Evolutionary conservation across 257 asterid genomes (phyloP), one percentile per base, ranked within the genome.

Genomic region (Nicotiana sylvestris): DNA sequence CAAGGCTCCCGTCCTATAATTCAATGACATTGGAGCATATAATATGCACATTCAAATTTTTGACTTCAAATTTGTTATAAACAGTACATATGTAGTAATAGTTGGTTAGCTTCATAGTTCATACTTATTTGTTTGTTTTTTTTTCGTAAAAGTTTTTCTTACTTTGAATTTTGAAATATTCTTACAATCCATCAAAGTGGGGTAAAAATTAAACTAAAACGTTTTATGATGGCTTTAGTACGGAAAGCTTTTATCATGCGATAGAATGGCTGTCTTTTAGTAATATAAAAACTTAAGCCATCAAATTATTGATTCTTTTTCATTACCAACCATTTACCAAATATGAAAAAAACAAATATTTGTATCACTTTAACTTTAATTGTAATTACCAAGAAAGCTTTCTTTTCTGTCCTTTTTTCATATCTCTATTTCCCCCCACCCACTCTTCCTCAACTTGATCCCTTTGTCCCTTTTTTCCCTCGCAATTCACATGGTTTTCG

Each of bases 381-480:
- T 80, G 78, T 66, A 61, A 16, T 66, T 83, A 13, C 79, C 86
- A 68, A 65, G 56, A 83, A 82, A 68, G 84, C 62, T 85, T 21
- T 29, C 57, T 62, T 60, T 37, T 29, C 69, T 85, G 15, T 55
- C 53, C 64, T 80, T 79, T 77, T 70, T 86, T 86, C 17, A 29
- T 11, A 65, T 10, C 58, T 49, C 81, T 58, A 25, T 57, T 76
- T 84, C 12, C 6, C 6, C 64, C 86, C 87, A 85, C 85, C 88
- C 87, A 87, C 88, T 87, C 70, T 86, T 61, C 64, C 64, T 87
- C 90, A 86, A 88, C 83, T 91, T 84, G 92, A 58, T 82, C 29
- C 15, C 17, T 62, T 70, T 1, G 16, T 9, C 18, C 32, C 9
- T 35, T 77, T 78, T 58, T 18, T 27, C 68, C 76, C 74, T 39